Percentiles rank a stretch among this genome's conserved stretches.
Evolutionary conservation across 306 rosid genomes (phyloP).

Genomic region (Dryas octopetala): DNA sequence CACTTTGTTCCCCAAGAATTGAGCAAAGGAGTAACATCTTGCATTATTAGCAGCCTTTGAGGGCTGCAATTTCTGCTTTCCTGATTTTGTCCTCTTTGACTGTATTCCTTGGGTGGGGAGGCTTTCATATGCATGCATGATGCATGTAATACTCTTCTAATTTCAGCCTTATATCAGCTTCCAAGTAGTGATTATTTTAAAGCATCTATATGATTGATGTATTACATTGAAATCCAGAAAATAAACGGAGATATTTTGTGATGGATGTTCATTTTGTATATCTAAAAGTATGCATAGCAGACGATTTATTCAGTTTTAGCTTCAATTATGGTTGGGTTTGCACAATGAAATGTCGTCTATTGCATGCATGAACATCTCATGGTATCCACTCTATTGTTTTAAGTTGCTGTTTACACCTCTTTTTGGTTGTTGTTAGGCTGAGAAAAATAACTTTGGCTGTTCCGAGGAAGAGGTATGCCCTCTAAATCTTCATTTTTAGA

Average conservation of each 20-base stretch:
- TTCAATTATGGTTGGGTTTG: slow-evolving; percentile 22
- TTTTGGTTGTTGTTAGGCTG: slow-evolving; percentile 48
- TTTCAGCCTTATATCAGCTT: slow-evolving; percentile 1
- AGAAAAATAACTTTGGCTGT: slow-evolving; percentile 31
- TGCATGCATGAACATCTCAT: not conserved
- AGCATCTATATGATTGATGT: not conserved
- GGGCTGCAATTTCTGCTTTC: slow-evolving; percentile 4
- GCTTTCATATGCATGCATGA: not conserved
- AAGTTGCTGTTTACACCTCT: slow-evolving; percentile 33
- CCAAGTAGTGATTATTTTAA: not conserved
- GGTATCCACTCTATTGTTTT: slow-evolving; percentile 15
- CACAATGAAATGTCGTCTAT: slow-evolving; percentile 21
- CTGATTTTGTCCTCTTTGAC: not conserved
- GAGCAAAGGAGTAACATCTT: slow-evolving; percentile 26
- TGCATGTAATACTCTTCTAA: not conserved
- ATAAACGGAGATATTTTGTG: slow-evolving; percentile 8
- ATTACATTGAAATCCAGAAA: not conserved
- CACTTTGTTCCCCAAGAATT: slow-evolving; percentile 32
- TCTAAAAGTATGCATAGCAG: not conserved
- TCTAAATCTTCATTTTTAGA: slow-evolving; percentile 1
- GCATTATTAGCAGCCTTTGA: not conserved
- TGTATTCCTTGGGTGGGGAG: slow-evolving; percentile 5
- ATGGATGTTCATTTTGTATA: not conserved
- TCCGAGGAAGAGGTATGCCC: slow-evolving; percentile 32
- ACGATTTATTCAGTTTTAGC: slow-evolving; percentile 16